Evolutionary conservation across 2,329 filamentous ascomycete species (phyloP).

Genomic region (Phyllachora maydis): DNA sequence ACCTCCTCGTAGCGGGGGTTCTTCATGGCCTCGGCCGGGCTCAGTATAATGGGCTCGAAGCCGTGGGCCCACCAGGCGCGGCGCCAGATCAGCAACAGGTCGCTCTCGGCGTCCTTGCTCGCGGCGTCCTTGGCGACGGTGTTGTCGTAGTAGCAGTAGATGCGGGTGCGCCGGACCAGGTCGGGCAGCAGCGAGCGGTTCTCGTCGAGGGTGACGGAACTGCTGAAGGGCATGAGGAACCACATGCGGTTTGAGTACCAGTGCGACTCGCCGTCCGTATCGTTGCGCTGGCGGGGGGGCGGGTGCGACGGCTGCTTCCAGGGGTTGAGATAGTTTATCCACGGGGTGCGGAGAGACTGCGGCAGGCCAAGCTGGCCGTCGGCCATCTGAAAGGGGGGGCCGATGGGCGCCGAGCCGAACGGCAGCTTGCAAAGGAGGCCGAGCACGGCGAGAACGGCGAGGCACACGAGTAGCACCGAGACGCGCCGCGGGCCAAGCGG

Average conservation of each 20-base stretch:
- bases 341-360: constrained; percentile 20
- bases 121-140: constrained; percentile 39
- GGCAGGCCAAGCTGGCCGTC: constrained; percentile 28
- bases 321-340: constrained; percentile 34
- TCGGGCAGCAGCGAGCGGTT: constrained; percentile 69
- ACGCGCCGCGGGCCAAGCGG: constrained; percentile 30
- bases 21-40: constrained; percentile 58
- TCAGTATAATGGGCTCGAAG: constrained; percentile 68
- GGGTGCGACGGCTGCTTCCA: constrained; percentile 52
- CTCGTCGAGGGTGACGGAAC: constrained; percentile 58
- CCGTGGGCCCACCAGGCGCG: constrained; percentile 92
- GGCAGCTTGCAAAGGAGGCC: constrained; percentile 30
- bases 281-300: constrained; percentile 56
- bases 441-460: constrained; percentile 31
- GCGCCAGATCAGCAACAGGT: constrained; percentile 69
- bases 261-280: constrained; percentile 53
- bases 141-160: constrained; percentile 85
- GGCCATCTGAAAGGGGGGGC: constrained; percentile 25
- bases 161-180: constrained; percentile 42
- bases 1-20: constrained; percentile 61
- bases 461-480: constrained; percentile 24
- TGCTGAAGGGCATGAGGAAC: constrained; percentile 70
- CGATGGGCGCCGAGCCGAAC: constrained; percentile 20
- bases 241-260: constrained; percentile 88
- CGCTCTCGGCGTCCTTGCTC: constrained; percentile 52